Evolutionary conservation across 805 yeast genomes (phyloP).

Genomic region (Wilhelminamyces savonicus): DNA sequence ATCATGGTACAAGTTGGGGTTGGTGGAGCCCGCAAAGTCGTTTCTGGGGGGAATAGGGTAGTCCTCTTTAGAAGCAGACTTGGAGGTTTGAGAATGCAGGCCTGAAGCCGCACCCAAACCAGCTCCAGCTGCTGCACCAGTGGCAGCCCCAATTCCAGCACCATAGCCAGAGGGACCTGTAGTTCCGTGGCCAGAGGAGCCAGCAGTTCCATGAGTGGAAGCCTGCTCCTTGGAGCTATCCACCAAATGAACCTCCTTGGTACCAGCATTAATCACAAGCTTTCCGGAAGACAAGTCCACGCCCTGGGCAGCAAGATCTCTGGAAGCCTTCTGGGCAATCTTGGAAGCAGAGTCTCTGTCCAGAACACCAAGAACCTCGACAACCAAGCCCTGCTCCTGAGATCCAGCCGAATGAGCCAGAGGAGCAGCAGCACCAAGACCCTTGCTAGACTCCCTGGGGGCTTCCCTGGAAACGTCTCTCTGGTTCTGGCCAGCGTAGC

Average conservation of each 20-base stretch:
- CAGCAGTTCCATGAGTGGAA: background rate
- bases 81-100: background rate
- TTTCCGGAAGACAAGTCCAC: slow-evolving; percentile 28
- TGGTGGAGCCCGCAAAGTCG: slow-evolving; percentile 1
- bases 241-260: slow-evolving; percentile 24
- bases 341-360: slow-evolving; percentile 22
- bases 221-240: slow-evolving; percentile 3
- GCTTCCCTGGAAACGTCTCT: no score
- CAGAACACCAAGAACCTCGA: slow-evolving; percentile 30
- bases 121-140: slow-evolving; percentile 4
- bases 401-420: background rate
- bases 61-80: background rate
- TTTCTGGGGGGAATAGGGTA: slow-evolving; percentile 1
- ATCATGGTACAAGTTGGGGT: background rate
- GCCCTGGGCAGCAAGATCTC: slow-evolving; percentile 23
- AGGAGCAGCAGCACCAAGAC: background rate
- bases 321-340: slow-evolving; percentile 26
- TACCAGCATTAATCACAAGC: slow-evolving; percentile 26
- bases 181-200: background rate
- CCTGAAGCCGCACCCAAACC: slow-evolving; percentile 3
- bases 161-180: background rate
- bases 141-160: background rate
- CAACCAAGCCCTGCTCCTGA: slow-evolving; percentile 7
- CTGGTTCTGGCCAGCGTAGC: background rate
- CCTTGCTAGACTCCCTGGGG: no score